Conservation (phyloP, 1,139 yeast species). For the Debaryomyces udenii region DNA sequence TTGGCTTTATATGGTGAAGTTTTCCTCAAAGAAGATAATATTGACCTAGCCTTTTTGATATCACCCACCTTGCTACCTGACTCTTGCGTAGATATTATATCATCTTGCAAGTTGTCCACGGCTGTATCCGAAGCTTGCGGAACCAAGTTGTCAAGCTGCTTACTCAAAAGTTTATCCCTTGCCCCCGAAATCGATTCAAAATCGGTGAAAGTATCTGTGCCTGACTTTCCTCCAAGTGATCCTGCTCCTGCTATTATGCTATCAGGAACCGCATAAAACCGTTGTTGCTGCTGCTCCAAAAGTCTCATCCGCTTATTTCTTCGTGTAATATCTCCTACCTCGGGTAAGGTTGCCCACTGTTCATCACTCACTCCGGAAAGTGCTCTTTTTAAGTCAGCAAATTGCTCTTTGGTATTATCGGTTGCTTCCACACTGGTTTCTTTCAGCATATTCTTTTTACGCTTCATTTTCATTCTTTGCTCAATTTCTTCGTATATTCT, state of each 20-base stretch:
- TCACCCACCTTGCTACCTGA: slow-evolving; percentile 44
- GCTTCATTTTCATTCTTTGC: slow-evolving; percentile 44
- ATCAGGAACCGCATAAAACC: slow-evolving; percentile 88
- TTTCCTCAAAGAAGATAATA: slow-evolving; percentile 69
- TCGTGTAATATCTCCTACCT: slow-evolving; percentile 84
- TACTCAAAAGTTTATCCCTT: slow-evolving; percentile 52
- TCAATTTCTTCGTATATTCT: slow-evolving; percentile 69
- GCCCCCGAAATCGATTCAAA: slow-evolving; percentile 55
- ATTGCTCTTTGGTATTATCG: slow-evolving; percentile 30
- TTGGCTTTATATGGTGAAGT: slow-evolving; percentile 74
- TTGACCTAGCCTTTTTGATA: slow-evolving; percentile 55
- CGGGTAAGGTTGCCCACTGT: slow-evolving; percentile 85
- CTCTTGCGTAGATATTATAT: slow-evolving; percentile 41
- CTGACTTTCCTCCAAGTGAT: slow-evolving; percentile 15
- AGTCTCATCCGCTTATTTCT: slow-evolving; percentile 72
- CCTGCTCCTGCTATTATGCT: slow-evolving; percentile 46
- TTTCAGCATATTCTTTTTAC: slow-evolving; percentile 31
- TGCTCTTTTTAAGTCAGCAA: slow-evolving; percentile 60
- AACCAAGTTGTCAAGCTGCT: slow-evolving; percentile 43
- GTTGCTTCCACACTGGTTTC: slow-evolving; percentile 18
- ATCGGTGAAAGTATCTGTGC: slow-evolving; percentile 32
- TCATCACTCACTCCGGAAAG: slow-evolving; percentile 61
- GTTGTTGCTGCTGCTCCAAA: slow-evolving; percentile 62
- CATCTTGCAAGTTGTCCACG: slow-evolving; percentile 22
- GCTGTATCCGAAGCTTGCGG: slow-evolving; percentile 15